Percentiles rank a stretch among this genome's conserved stretches.
Evolutionary conservation across 805 yeast species (phyloP).

Genomic region (Saccharomyces jurei): DNA sequence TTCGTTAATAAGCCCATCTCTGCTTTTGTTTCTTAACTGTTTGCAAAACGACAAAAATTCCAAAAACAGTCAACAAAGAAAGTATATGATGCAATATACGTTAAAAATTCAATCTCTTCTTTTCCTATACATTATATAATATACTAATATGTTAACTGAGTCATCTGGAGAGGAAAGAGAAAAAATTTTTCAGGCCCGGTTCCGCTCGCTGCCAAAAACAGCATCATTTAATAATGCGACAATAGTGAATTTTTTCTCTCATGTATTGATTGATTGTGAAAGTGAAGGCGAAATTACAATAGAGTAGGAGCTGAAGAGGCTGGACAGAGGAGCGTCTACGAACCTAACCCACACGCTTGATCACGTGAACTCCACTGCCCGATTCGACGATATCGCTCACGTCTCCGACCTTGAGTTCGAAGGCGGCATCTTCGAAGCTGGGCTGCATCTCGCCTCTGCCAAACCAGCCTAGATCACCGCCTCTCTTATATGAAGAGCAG

Average conservation of each 20-base stretch:
- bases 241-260: neutral
- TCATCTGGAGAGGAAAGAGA: neutral
- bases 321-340: neutral
- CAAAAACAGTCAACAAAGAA: neutral
- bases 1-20: neutral
- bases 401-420: constrained; percentile 73
- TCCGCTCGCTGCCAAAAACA: neutral
- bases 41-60: neutral
- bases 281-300: neutral
- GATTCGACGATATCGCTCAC: constrained; percentile 76
- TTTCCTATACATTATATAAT: neutral
- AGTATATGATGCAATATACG: neutral
- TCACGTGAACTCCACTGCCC: constrained; percentile 83
- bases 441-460: constrained; percentile 94
- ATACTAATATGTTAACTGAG: neutral
- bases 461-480: constrained; percentile 89
- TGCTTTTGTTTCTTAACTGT: neutral
- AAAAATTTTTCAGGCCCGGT: neutral
- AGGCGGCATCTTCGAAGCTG: constrained; percentile 81
- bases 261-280: neutral
- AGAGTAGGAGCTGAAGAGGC: neutral
- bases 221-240: neutral
- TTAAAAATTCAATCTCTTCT: neutral
- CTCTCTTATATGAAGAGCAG: constrained; percentile 75
- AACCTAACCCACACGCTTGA: constrained; percentile 59